Conservation (phyloP, 805 yeast genomes). For the Teunomyces tritomae region DNA sequence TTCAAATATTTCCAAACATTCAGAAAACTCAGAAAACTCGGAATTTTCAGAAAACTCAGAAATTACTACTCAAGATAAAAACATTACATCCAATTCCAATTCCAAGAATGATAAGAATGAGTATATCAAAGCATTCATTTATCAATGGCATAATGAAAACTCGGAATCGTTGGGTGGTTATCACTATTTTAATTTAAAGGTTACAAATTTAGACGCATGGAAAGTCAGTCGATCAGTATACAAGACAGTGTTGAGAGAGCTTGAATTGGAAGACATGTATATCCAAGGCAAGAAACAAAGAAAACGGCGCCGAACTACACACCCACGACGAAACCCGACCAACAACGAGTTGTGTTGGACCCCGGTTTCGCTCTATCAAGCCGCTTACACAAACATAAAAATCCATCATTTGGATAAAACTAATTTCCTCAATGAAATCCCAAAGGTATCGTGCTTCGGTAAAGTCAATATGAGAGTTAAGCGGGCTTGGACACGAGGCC, state of each 20-base stretch:
- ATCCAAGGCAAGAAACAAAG: not conserved
- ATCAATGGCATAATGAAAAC: slow-evolving; percentile 3
- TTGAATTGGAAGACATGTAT: slow-evolving; percentile 14
- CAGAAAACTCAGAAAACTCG: not conserved
- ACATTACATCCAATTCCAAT: not conserved
- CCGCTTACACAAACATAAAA: slow-evolving; percentile 31
- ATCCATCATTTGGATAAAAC: slow-evolving; percentile 26
- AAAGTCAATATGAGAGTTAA: slow-evolving; percentile 38
- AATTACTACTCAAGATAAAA: not conserved
- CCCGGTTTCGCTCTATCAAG: slow-evolving; percentile 29
- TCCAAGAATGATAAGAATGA: not conserved
- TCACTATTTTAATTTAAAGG: slow-evolving; percentile 1
- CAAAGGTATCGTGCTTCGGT: slow-evolving; percentile 36
- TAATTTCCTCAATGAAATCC: slow-evolving; percentile 27
- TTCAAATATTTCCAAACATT: not conserved
- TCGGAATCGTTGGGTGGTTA: not conserved
- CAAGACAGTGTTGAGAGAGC: slow-evolving; percentile 13
- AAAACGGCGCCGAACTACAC: not conserved
- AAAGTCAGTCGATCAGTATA: slow-evolving; percentile 12
- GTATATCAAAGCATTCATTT: not conserved
- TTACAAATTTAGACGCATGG: slow-evolving; percentile 7
- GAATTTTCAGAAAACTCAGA: not conserved
- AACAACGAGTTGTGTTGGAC: slow-evolving; percentile 19
- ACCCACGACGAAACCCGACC: slow-evolving; percentile 7
- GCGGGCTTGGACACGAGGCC: slow-evolving; percentile 37